A percentile compares a stretch with the other conserved stretches of the same genome.
phyloP scores from a whole-genome alignment of 768 basidiomycete genomes.

The Amanita jacksonii region DNA sequence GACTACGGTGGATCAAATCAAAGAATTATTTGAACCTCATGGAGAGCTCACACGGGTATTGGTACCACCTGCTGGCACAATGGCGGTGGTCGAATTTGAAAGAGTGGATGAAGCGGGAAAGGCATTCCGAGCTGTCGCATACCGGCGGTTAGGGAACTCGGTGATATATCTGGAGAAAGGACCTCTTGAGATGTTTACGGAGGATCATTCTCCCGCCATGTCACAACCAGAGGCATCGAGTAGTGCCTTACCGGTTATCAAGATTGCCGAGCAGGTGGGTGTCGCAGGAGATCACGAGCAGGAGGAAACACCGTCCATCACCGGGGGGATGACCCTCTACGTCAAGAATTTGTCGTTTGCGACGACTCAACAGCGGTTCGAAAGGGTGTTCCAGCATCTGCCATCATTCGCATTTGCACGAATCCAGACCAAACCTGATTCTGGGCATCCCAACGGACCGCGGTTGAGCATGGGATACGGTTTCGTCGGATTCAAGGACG shows the following conservation, averaged over 20 bases:
- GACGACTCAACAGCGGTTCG: conserved; percentile 72
- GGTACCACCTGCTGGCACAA: conserved; percentile 86
- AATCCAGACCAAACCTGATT: conserved; percentile 86
- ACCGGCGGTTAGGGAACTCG: conserved; percentile 81
- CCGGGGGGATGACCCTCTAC: conserved; percentile 76
- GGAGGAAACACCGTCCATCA: conserved; percentile 24
- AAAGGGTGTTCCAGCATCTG: conserved; percentile 59
- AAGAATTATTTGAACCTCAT: conserved; percentile 67
- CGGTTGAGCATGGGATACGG: conserved; percentile 93
- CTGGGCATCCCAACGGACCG: conserved; percentile 49
- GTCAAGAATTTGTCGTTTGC: conserved; percentile 93
- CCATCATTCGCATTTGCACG: conserved; percentile 81
- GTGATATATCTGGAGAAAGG: conserved; percentile 92
- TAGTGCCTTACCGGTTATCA: conserved; percentile 11
- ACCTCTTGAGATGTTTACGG: conserved; percentile 72
- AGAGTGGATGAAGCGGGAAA: conserved; percentile 57
- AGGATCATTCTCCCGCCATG: conserved; percentile 21
- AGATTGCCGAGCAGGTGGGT: conserved; percentile 36
- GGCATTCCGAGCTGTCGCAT: conserved; percentile 78
- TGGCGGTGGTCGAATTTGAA: conserved; percentile 87
- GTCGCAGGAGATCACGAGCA: conserved; percentile 26
- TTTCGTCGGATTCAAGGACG: conserved; percentile 82
- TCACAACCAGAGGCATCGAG: conserved; percentile 8
- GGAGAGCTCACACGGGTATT: conserved; percentile 64
- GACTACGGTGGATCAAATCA: conserved; percentile 66